These are phyloP conservation scores for Puccinia brachypodii DNA, from an alignment of 1,284 basidiomycete genomes.

Conservation along the genomic window DNA sequence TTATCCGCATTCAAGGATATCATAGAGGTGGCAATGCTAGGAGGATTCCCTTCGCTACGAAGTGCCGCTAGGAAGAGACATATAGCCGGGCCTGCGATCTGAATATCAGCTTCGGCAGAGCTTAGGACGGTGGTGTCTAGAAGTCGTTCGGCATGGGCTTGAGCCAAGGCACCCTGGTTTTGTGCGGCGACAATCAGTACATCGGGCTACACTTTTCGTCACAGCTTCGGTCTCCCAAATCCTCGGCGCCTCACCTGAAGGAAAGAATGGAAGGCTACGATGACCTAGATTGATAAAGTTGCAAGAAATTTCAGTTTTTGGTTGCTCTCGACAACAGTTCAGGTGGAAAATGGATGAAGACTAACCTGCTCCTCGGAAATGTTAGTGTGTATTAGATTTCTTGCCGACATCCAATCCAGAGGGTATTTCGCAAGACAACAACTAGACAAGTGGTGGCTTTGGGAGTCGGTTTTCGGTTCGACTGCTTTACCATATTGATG, in stretches of 20 bases:
- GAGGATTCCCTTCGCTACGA: constrained; percentile 21
- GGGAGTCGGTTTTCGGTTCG: no score
- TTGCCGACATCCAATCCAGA: neutral
- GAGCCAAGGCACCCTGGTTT: constrained; percentile 38
- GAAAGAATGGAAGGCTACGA: constrained; percentile 42
- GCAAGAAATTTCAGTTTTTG: no score
- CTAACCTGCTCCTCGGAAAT: constrained; percentile 35
- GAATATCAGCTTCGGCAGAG: constrained; percentile 36
- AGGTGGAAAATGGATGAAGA: neutral
- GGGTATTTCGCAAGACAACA: no score
- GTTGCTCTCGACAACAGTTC: no score
- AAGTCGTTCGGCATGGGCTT: constrained; percentile 37
- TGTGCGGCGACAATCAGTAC: neutral
- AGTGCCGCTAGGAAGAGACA: constrained; percentile 42
- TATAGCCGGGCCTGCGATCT: constrained; percentile 32
- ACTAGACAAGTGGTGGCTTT: no score
- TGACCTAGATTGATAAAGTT: neutral
- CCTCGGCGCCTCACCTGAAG: constrained; percentile 17
- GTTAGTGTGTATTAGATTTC: constrained; percentile 8
- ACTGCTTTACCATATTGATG: no score
- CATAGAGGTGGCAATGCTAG: constrained; percentile 16
- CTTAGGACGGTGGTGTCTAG: constrained; percentile 13
- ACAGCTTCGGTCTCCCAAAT: neutral
- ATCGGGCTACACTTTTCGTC: neutral
- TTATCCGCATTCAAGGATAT: constrained; percentile 23